Conservation (phyloP, 2,329 filamentous ascomycete species). For the Microsporum canis region DNA sequence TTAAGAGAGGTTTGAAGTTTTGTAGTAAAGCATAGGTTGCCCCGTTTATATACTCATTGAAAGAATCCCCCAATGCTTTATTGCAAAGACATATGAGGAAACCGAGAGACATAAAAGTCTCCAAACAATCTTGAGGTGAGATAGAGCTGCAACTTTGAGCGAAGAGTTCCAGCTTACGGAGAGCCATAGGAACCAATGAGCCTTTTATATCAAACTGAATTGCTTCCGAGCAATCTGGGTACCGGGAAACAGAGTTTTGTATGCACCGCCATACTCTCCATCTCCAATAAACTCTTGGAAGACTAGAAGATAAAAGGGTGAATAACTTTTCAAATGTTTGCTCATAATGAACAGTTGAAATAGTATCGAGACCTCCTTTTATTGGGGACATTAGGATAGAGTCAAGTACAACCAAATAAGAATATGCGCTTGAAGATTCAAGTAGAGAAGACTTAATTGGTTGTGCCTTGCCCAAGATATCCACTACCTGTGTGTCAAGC, state of each 20-base stretch:
- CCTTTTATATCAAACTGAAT: conserved; percentile 16
- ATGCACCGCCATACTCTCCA: conserved; percentile 33
- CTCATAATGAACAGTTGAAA: not conserved
- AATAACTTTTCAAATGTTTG: conserved; percentile 5
- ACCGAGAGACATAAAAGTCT: conserved; percentile 29
- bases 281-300: conserved; percentile 26
- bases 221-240: conserved; percentile 17
- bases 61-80: conserved; percentile 15
- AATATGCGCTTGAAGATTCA: conserved; percentile 22
- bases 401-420: conserved; percentile 28
- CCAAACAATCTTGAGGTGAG: conserved; percentile 18
- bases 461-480: not conserved
- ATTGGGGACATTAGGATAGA: conserved; percentile 23
- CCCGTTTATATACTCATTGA: conserved; percentile 17
- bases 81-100: conserved; percentile 21
- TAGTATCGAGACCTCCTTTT: conserved; percentile 14
- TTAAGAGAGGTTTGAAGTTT: conserved; percentile 17
- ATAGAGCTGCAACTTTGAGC: conserved; percentile 18
- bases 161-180: conserved; percentile 22
- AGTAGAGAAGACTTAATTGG: not conserved
- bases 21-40: conserved; percentile 12
- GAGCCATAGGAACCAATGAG: conserved; percentile 21
- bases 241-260: conserved; percentile 25
- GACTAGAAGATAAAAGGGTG: conserved; percentile 11
- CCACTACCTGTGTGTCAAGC: not conserved